A percentile compares a stretch with the other conserved stretches of the same genome.
phyloP scores from a whole-genome alignment of 305 asterid genomes.

The Fraxinus latifolia region DNA sequence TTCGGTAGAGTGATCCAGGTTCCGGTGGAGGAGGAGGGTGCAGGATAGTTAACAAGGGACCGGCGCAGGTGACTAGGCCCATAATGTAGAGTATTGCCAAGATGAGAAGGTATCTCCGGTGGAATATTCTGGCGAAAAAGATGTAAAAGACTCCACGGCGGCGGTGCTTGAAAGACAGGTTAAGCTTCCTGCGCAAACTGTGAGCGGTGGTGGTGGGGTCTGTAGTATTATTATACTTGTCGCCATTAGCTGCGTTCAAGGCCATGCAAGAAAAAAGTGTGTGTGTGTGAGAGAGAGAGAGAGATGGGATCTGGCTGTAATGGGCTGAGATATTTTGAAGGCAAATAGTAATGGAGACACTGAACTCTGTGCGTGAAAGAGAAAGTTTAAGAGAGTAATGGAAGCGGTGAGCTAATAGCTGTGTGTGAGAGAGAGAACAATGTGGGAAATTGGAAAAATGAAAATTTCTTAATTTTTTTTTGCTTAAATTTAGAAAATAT shows the following conservation, averaged over 20 bases:
- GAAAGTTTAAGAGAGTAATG: background rate
- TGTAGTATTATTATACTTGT: constrained; percentile 16
- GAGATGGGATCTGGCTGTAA: constrained; percentile 21
- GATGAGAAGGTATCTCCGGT: constrained; percentile 45
- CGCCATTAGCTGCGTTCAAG: constrained; percentile 22
- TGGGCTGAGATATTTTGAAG: background rate
- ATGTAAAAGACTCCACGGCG: constrained; percentile 37
- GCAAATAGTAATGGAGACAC: background rate
- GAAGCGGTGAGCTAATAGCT: background rate
- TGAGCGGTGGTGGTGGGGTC: constrained; percentile 39
- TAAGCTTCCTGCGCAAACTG: constrained; percentile 40
- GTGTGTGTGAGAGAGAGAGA: background rate
- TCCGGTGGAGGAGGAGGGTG: constrained; percentile 56
- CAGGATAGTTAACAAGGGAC: constrained; percentile 55
- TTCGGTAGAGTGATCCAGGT: constrained; percentile 67
- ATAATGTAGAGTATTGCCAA: constrained; percentile 48
- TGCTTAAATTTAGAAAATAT: background rate
- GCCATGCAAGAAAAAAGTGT: constrained; percentile 44
- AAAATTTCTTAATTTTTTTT: background rate
- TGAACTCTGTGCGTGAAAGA: background rate
- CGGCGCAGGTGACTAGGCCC: constrained; percentile 70
- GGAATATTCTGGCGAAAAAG: constrained; percentile 40
- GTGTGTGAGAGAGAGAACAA: background rate
- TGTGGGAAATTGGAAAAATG: constrained; percentile 5
- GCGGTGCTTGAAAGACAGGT: constrained; percentile 49